These are phyloP conservation scores for Euphorbia corollata DNA, from an alignment of 441 rosid species.

Conservation along the genomic window DNA sequence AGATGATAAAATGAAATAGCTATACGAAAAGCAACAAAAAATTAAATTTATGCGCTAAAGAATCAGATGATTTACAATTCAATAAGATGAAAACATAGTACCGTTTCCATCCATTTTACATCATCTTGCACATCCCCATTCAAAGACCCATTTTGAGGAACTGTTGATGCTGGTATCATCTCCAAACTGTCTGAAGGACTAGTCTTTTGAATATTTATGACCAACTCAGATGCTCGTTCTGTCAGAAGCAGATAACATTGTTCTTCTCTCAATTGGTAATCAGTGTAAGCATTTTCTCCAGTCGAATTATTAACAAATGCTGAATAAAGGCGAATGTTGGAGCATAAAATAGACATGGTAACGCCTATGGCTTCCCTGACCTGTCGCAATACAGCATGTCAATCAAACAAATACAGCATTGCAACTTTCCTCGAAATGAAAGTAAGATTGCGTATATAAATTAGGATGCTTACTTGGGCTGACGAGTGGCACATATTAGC, in stretches of 20 bases:
- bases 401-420: slow-evolving; percentile 15
- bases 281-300: slow-evolving; percentile 34
- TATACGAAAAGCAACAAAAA: slow-evolving; percentile 24
- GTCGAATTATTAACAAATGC: slow-evolving; percentile 39
- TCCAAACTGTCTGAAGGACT: slow-evolving; percentile 55
- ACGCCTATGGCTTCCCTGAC: slow-evolving; percentile 95
- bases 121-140: slow-evolving; percentile 67
- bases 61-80: slow-evolving; percentile 4
- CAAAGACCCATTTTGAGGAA: slow-evolving; percentile 42
- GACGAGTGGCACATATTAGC: slow-evolving; percentile 93
- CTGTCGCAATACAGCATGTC: slow-evolving; percentile 37
- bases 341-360: slow-evolving; percentile 76
- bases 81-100: slow-evolving; percentile 26
- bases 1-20: slow-evolving; percentile 86
- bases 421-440: slow-evolving; percentile 1
- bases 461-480: slow-evolving; percentile 67
- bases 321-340: slow-evolving; percentile 74
- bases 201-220: slow-evolving; percentile 65
- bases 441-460: not conserved
- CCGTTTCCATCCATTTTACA: slow-evolving; percentile 99
- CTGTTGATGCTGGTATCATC: slow-evolving; percentile 31
- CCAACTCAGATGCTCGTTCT: slow-evolving; percentile 68
- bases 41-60: slow-evolving; percentile 16
- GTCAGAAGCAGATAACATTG: slow-evolving; percentile 59
- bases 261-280: slow-evolving; percentile 46